Conservation (phyloP, 164 flowering plant species). For the Malania oleifera region DNA sequence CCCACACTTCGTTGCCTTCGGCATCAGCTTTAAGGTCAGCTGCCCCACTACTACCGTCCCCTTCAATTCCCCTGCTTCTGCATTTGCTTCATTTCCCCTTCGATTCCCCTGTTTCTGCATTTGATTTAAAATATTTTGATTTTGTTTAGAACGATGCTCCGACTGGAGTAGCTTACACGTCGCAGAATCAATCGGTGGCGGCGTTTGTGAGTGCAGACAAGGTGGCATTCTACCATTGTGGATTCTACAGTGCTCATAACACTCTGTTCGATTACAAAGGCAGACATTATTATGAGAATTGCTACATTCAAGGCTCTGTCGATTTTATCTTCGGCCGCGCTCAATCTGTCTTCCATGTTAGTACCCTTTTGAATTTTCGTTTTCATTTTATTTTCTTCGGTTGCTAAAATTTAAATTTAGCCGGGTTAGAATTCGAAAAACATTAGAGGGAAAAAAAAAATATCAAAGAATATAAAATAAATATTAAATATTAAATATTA, state of each 20-base stretch:
- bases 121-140: neutral
- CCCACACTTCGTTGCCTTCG: slow-evolving; percentile 60
- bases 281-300: slow-evolving; percentile 62
- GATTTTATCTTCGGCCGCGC: slow-evolving; percentile 88
- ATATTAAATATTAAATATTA: too few species aligned
- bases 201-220: slow-evolving; percentile 72
- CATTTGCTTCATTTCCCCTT: neutral
- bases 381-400: too few species aligned
- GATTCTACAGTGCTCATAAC: slow-evolving; percentile 74
- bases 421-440: too few species aligned
- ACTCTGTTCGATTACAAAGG: slow-evolving; percentile 77
- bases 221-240: slow-evolving; percentile 85
- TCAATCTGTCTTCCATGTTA: slow-evolving; percentile 33
- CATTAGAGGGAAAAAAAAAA: too few species aligned
- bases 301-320: slow-evolving; percentile 90
- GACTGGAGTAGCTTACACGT: slow-evolving; percentile 39
- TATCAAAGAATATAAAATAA: too few species aligned
- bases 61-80: too few species aligned
- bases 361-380: too few species aligned
- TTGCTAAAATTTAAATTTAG: too few species aligned
- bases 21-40: slow-evolving; percentile 77
- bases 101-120: neutral
- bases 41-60: neutral
- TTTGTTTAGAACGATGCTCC: slow-evolving; percentile 71
- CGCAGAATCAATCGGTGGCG: slow-evolving; percentile 72